These are phyloP conservation scores for Rhodotorula toruloides DNA, from an alignment of 768 basidiomycete genomes.

Conservation along the genomic window DNA sequence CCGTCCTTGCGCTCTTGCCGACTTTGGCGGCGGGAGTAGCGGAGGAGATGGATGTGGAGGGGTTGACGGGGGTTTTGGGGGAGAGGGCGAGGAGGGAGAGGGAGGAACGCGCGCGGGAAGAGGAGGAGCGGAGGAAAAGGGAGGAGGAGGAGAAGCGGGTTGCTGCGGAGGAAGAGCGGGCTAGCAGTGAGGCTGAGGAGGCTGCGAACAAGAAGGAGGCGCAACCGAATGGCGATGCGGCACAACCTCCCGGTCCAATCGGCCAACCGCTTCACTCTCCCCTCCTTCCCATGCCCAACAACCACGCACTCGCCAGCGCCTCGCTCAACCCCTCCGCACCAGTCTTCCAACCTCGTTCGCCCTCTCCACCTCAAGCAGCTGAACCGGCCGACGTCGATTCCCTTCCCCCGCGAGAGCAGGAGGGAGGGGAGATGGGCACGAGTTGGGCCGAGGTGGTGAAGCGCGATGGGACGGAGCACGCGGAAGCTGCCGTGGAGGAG, in stretches of 20 bases:
- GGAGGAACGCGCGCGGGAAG: conserved; percentile 10
- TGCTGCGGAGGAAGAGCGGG: neutral
- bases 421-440: conserved; percentile 4
- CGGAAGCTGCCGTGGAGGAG: neutral
- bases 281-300: neutral
- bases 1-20: conserved; percentile 61
- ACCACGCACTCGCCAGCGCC: neutral
- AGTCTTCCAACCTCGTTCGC: conserved; percentile 18
- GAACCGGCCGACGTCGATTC: neutral
- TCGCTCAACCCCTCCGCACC: conserved; percentile 22
- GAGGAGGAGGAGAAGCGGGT: conserved; percentile 3
- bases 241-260: neutral
- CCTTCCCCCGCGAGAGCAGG: neutral
- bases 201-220: neutral
- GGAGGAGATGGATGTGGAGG: conserved; percentile 71
- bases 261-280: neutral
- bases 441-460: conserved; percentile 33
- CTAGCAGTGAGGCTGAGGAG: neutral
- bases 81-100: conserved; percentile 19
- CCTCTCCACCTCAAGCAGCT: neutral
- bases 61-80: conserved; percentile 57
- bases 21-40: conserved; percentile 63
- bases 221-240: neutral
- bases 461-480: neutral
- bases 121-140: conserved; percentile 1